Percentiles rank a stretch among this genome's conserved stretches.
Conservation (phyloP, 2,329 filamentous ascomycete genomes). For the Trichoderma atrobrunneum region DNA sequence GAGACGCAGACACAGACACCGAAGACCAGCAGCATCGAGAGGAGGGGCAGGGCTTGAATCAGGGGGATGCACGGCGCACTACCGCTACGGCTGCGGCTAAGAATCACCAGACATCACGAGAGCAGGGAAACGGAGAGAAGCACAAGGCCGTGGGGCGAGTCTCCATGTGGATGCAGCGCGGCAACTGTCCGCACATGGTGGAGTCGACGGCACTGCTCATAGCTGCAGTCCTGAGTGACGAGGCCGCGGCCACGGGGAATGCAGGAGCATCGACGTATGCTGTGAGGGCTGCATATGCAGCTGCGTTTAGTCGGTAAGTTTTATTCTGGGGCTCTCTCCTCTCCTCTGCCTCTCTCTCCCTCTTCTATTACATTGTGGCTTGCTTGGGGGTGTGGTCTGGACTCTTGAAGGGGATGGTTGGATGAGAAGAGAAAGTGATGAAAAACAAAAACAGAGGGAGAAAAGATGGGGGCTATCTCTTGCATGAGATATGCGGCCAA, state of each 20-base stretch:
- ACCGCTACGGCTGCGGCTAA: slow-evolving; percentile 2
- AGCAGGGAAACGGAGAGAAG: slow-evolving; percentile 24
- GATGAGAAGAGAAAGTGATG: neutral
- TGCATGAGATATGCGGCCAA: slow-evolving; percentile 8
- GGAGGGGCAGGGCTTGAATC: slow-evolving; percentile 13
- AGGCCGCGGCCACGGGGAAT: slow-evolving; percentile 33
- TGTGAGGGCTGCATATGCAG: slow-evolving; percentile 66
- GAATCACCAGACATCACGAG: slow-evolving; percentile 3
- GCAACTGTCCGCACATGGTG: slow-evolving; percentile 73
- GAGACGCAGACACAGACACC: neutral
- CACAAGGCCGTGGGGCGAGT: slow-evolving; percentile 55
- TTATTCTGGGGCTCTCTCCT: neutral
- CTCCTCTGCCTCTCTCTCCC: neutral
- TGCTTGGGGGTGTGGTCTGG: neutral
- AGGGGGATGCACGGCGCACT: slow-evolving; percentile 9
- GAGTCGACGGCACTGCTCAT: slow-evolving; percentile 74
- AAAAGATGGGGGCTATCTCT: neutral
- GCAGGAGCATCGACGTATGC: slow-evolving; percentile 54
- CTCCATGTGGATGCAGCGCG: slow-evolving; percentile 68
- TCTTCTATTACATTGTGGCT: neutral
- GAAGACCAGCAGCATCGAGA: neutral
- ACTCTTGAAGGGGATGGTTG: neutral
- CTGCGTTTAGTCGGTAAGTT: slow-evolving; percentile 69
- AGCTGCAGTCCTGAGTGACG: slow-evolving; percentile 66
- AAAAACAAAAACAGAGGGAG: neutral